Percentiles rank a stretch among this genome's conserved stretches.
Evolutionary conservation across 306 rosid species (phyloP).

Genomic region (Calophaca sinica): DNA sequence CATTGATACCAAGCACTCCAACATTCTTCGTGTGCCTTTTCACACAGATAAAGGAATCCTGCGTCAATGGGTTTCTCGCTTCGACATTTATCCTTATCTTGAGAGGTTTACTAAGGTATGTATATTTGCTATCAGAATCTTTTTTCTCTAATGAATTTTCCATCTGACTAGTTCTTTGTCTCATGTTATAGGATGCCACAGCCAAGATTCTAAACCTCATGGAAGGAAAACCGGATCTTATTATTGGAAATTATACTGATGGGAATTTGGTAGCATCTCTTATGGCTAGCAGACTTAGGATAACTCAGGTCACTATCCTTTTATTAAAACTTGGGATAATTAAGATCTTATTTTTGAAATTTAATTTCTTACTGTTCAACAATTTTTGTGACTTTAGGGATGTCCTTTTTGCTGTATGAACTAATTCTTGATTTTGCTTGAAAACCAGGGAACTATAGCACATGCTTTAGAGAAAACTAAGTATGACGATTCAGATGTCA

Average conservation of each 20-base stretch:
- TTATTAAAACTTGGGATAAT: not conserved
- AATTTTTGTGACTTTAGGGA: constrained; percentile 4
- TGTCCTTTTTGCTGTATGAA: constrained; percentile 27
- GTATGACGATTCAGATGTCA: constrained; percentile 90
- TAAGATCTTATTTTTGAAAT: not conserved
- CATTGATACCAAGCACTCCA: constrained; percentile 70
- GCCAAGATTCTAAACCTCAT: constrained; percentile 64
- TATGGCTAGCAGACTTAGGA: constrained; percentile 78
- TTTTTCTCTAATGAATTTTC: constrained; percentile 21
- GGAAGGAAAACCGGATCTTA: constrained; percentile 84
- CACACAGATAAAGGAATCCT: constrained; percentile 67
- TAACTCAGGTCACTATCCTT: constrained; percentile 66
- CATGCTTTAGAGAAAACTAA: constrained; percentile 95
- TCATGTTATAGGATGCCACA: constrained; percentile 67
- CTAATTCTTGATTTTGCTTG: constrained; percentile 26
- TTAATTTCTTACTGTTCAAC: constrained; percentile 12
- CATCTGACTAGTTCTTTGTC: constrained; percentile 5
- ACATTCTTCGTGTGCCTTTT: constrained; percentile 84
- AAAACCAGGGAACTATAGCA: constrained; percentile 82
- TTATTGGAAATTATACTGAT: constrained; percentile 90
- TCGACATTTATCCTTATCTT: constrained; percentile 85
- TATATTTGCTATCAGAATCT: not conserved
- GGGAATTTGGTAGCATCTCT: constrained; percentile 92
- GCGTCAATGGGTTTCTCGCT: constrained; percentile 87
- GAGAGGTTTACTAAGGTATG: constrained; percentile 76